These are phyloP conservation scores for Daldinia sp. DNA, from an alignment of 2,329 filamentous ascomycete species.

Conservation along the genomic window DNA sequence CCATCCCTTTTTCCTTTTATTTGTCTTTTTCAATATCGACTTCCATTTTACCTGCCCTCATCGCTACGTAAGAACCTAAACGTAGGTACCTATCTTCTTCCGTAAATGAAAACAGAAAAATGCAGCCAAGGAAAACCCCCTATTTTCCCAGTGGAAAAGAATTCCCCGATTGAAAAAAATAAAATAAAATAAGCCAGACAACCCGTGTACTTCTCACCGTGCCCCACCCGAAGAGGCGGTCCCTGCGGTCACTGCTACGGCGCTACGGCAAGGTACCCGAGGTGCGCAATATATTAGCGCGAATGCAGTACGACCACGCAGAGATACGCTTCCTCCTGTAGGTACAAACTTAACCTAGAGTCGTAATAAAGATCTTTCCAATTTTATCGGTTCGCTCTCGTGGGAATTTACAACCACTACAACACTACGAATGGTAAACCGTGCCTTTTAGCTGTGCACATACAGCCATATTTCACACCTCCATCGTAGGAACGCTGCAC, in stretches of 20 bases:
- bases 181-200: constrained; percentile 3
- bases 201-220: background rate
- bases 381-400: constrained; percentile 10
- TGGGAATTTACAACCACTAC: background rate
- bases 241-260: constrained; percentile 27
- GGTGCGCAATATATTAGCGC: constrained; percentile 37
- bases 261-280: constrained; percentile 44
- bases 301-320: constrained; percentile 34
- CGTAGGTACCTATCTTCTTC: background rate
- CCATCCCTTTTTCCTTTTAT: background rate
- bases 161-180: constrained; percentile 31
- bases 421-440: background rate
- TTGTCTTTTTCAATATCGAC: constrained; percentile 1
- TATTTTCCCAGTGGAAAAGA: constrained; percentile 31
- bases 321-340: constrained; percentile 10
- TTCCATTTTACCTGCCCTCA: constrained; percentile 11
- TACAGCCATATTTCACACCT: too few relatives aligned
- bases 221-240: constrained; percentile 29
- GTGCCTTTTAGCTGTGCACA: background rate
- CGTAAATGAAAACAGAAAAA: constrained; percentile 5
- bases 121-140: constrained; percentile 35
- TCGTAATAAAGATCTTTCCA: constrained; percentile 12
- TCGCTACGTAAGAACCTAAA: background rate
- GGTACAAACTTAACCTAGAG: constrained; percentile 5
- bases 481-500: background rate